Conservation (phyloP, 495 filamentous ascomycete species). For the Cercophora sp. region DNA sequence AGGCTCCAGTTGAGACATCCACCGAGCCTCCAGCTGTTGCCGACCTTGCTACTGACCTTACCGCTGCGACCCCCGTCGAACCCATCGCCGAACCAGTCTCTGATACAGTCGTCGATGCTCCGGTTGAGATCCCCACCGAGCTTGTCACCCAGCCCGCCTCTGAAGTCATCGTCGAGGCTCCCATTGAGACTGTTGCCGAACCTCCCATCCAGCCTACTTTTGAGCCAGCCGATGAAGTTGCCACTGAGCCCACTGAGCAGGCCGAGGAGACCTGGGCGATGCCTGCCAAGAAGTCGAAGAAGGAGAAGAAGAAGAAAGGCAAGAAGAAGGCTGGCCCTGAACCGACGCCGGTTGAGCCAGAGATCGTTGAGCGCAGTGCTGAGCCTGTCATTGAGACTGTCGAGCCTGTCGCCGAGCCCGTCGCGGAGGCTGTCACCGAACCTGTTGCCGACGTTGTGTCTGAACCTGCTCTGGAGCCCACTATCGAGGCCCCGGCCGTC, state of each 20-base stretch:
- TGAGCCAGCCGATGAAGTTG: too few relatives aligned
- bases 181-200: neutral
- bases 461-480: too few relatives aligned
- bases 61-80: too few relatives aligned
- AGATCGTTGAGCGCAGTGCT: neutral
- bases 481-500: too few relatives aligned
- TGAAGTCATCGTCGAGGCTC: neutral
- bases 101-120: too few relatives aligned
- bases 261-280: slow-evolving; percentile 22
- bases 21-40: too few relatives aligned
- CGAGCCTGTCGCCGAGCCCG: slow-evolving; percentile 3
- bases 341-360: neutral
- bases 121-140: slow-evolving; percentile 3
- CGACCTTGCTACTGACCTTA: too few relatives aligned
- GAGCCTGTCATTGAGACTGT: neutral
- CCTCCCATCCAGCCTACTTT: neutral
- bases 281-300: slow-evolving; percentile 29
- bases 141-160: too few relatives aligned
- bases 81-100: too few relatives aligned
- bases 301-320: slow-evolving; percentile 22
- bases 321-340: slow-evolving; percentile 3
- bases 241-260: too few relatives aligned
- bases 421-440: neutral
- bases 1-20: too few relatives aligned
- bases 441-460: too few relatives aligned